phyloP scores from a whole-genome alignment of 2,329 filamentous ascomycete genomes.

The Sporothrix euskadiensis region DNA sequence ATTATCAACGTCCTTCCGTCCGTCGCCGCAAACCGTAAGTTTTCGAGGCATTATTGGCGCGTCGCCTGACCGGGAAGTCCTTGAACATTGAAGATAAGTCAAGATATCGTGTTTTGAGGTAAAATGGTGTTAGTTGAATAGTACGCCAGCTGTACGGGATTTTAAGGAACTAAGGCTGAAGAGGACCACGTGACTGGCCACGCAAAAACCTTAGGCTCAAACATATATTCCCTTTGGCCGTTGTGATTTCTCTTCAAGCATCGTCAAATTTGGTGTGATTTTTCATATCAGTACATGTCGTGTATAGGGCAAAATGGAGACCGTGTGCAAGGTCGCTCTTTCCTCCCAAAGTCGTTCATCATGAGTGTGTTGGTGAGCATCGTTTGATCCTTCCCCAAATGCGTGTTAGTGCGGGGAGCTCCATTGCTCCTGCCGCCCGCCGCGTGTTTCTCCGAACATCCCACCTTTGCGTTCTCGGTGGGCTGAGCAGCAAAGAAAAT shows the following conservation, averaged over 20 bases:
- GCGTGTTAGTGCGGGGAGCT: neutral
- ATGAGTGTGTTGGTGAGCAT: neutral
- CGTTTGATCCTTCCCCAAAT: neutral
- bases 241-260: neutral
- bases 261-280: neutral
- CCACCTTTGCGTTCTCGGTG: neutral
- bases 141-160: neutral
- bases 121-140: neutral
- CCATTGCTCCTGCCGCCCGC: slow-evolving; percentile 9
- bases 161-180: neutral
- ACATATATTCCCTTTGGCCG: neutral
- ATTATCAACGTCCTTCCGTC: neutral
- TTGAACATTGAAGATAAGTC: neutral
- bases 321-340: neutral
- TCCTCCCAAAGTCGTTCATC: neutral
- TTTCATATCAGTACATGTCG: too few species aligned
- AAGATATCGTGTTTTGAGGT: neutral
- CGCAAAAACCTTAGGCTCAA: neutral
- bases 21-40: neutral
- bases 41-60: neutral
- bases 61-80: neutral
- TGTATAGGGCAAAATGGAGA: neutral
- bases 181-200: neutral
- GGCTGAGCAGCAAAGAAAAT: neutral
- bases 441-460: slow-evolving; percentile 13